Evolutionary conservation across 2,329 filamentous ascomycete species (phyloP).

Genomic region (Botrytis fragariae): DNA sequence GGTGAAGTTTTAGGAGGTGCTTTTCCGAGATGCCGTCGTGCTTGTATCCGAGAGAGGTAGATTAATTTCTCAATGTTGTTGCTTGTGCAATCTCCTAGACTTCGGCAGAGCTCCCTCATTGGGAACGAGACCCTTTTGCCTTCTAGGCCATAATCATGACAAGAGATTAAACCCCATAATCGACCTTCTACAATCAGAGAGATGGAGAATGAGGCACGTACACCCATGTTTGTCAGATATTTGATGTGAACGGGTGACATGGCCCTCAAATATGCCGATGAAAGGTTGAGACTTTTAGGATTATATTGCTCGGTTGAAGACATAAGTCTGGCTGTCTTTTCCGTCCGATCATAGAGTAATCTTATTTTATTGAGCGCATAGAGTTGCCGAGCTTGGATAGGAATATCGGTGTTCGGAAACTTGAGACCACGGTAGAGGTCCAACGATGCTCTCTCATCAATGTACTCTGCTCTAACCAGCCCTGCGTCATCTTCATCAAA

Average conservation of each 20-base stretch:
- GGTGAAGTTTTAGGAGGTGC: conserved; percentile 20
- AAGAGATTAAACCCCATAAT: conserved; percentile 84
- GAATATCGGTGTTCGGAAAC: conserved; percentile 88
- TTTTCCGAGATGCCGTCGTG: conserved; percentile 20
- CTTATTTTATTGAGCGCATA: conserved; percentile 90
- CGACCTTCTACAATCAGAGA: conserved; percentile 84
- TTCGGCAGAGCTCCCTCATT: conserved; percentile 78
- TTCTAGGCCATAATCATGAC: conserved; percentile 71
- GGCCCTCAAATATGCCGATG: conserved; percentile 70
- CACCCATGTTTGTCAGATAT: conserved; percentile 84
- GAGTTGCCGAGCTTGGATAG: conserved; percentile 76
- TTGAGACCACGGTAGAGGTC: conserved; percentile 85
- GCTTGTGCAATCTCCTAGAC: conserved; percentile 52
- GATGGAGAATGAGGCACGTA: conserved; percentile 89
- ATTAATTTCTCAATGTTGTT: conserved; percentile 27
- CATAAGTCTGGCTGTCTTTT: conserved; percentile 75
- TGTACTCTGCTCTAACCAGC: conserved; percentile 80
- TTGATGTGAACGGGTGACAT: conserved; percentile 91
- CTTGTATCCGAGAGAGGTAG: conserved; percentile 22
- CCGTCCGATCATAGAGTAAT: conserved; percentile 79
- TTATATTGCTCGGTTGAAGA: conserved; percentile 73
- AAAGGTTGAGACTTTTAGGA: conserved; percentile 70
- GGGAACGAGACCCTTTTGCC: conserved; percentile 48
- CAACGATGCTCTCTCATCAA: conserved; percentile 76
- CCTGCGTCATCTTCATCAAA: conserved; percentile 83